These are phyloP conservation scores for Kluyveromyces lactis DNA, from an alignment of 805 yeast genomes.

Conservation along the genomic window DNA sequence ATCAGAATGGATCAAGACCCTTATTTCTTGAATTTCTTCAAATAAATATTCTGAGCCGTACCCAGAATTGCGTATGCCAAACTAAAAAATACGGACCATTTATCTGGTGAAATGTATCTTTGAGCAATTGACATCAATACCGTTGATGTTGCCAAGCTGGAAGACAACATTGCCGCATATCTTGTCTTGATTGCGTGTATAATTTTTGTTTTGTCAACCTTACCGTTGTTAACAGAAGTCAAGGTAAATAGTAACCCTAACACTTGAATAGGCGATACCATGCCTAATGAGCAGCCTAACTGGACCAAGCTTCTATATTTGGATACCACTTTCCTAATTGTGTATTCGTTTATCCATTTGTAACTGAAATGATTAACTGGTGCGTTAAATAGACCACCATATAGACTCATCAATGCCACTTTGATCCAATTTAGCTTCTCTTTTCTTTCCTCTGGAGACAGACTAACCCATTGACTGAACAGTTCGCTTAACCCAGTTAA, in stretches of 20 bases:
- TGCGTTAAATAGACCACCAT: constrained; percentile 18
- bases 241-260: constrained; percentile 12
- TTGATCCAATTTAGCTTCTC: background rate
- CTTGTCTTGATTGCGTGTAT: constrained; percentile 9
- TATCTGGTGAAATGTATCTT: constrained; percentile 13
- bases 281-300: constrained; percentile 12
- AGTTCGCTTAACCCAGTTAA: constrained; percentile 15
- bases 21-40: constrained; percentile 8
- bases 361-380: constrained; percentile 20
- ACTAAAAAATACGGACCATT: constrained; percentile 21
- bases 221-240: constrained; percentile 11
- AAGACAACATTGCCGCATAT: constrained; percentile 13
- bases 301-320: constrained; percentile 13
- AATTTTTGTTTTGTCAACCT: constrained; percentile 4
- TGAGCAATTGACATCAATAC: constrained; percentile 18
- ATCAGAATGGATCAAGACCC: background rate
- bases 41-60: constrained; percentile 18
- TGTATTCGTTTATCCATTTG: constrained; percentile 11
- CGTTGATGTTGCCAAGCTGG: constrained; percentile 15
- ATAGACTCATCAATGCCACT: constrained; percentile 11
- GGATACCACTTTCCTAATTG: constrained; percentile 7
- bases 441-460: constrained; percentile 2
- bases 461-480: constrained; percentile 12
- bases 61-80: constrained; percentile 17
- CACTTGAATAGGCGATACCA: constrained; percentile 18